These are phyloP conservation scores for Neohortaea acidophila DNA, from an alignment of 495 filamentous ascomycete genomes.

Conservation along the genomic window DNA sequence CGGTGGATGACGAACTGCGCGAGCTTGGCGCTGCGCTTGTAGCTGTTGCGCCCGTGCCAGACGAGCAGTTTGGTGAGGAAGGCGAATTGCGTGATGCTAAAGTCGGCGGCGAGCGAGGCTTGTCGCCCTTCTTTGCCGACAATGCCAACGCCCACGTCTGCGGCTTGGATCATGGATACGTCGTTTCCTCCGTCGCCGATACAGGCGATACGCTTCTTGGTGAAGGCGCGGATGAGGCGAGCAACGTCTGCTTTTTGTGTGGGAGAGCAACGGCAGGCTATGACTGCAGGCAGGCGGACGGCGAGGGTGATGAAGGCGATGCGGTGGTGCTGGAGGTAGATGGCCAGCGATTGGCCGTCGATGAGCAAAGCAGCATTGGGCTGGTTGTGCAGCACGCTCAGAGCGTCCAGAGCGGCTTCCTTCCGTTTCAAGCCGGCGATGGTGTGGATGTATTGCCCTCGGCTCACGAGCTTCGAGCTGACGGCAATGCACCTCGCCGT, in stretches of 20 bases:
- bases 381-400: conserved; percentile 79
- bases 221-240: conserved; percentile 75
- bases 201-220: conserved; percentile 84
- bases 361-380: conserved; percentile 82
- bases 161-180: conserved; percentile 97
- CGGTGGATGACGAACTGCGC: conserved; percentile 98
- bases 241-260: conserved; percentile 95
- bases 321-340: conserved; percentile 70
- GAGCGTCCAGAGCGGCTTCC: conserved; percentile 64
- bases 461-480: conserved; percentile 79
- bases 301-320: conserved; percentile 76
- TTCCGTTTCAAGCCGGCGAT: conserved; percentile 55
- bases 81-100: conserved; percentile 86
- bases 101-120: conserved; percentile 87
- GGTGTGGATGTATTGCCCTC: conserved; percentile 92
- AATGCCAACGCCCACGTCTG: conserved; percentile 93
- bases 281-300: conserved; percentile 75
- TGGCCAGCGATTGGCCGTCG: conserved; percentile 74
- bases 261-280: conserved; percentile 93
- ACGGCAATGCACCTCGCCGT: conserved; percentile 95
- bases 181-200: conserved; percentile 98
- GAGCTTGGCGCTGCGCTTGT: conserved; percentile 89
- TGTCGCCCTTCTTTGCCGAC: conserved; percentile 96
- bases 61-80: conserved; percentile 94
- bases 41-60: conserved; percentile 94